Percentiles rank a stretch among this genome's conserved stretches.
These are phyloP conservation scores for Coniferiporia weirii DNA, from an alignment of 1,284 basidiomycete species.

Conservation along the genomic window DNA sequence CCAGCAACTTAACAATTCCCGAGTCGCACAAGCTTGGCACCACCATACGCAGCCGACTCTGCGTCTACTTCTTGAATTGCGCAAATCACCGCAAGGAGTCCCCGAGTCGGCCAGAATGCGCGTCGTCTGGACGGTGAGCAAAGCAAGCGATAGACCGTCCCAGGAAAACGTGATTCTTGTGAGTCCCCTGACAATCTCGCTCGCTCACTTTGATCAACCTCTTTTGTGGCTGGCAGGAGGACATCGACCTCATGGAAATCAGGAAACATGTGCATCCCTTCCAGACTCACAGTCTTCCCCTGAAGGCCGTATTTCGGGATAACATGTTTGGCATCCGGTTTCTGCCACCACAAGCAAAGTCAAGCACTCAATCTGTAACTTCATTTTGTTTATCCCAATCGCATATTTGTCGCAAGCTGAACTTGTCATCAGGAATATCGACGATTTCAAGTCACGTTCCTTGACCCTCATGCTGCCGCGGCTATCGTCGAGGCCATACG, in stretches of 20 bases:
- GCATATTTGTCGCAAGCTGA: not conserved
- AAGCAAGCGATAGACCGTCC: slow-evolving; percentile 18
- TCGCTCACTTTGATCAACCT: not conserved
- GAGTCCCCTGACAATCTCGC: not conserved
- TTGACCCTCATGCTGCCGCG: slow-evolving; percentile 38
- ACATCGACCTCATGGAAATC: slow-evolving; percentile 63
- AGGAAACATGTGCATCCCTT: slow-evolving; percentile 21
- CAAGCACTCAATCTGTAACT: slow-evolving; percentile 38
- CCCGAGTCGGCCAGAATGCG: slow-evolving; percentile 58
- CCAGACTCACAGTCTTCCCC: slow-evolving; percentile 46
- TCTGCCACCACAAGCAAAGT: slow-evolving; percentile 37
- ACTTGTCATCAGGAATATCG: slow-evolving; percentile 46
- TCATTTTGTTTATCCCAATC: not conserved
- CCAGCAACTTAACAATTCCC: slow-evolving; percentile 20
- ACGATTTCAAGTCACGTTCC: slow-evolving; percentile 70
- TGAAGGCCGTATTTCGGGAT: slow-evolving; percentile 74
- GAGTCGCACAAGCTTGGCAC: slow-evolving; percentile 46
- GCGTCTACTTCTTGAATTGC: slow-evolving; percentile 52
- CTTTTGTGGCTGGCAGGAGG: slow-evolving; percentile 44
- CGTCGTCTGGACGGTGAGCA: slow-evolving; percentile 56
- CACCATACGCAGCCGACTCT: slow-evolving; percentile 69
- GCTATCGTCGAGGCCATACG: slow-evolving; percentile 59
- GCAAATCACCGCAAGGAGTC: slow-evolving; percentile 40
- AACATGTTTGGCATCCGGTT: slow-evolving; percentile 68
- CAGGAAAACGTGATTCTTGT: slow-evolving; percentile 15